These are phyloP conservation scores for Colletotrichum falcatum DNA, from an alignment of 2,329 filamentous ascomycete genomes.

Conservation along the genomic window DNA sequence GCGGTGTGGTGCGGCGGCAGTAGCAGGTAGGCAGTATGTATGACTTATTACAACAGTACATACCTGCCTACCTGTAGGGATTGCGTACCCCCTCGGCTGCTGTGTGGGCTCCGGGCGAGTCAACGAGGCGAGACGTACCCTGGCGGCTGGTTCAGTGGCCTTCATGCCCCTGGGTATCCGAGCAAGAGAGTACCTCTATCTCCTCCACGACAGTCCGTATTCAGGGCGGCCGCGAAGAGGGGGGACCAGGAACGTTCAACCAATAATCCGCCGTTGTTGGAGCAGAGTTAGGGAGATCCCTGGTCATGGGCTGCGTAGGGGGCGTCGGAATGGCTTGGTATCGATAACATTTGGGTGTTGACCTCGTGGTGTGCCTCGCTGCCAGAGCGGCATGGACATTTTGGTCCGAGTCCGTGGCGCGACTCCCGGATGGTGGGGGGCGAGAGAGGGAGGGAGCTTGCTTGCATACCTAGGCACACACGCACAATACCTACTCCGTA, in stretches of 20 bases:
- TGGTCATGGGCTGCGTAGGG: constrained; percentile 18
- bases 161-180: constrained; percentile 3
- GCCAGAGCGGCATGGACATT: constrained; percentile 25
- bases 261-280: constrained; percentile 12
- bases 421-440: constrained; percentile 8
- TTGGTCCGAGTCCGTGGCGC: constrained; percentile 31
- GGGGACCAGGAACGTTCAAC: constrained; percentile 5
- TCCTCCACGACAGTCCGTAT: constrained; percentile 1
- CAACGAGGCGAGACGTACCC: constrained; percentile 14
- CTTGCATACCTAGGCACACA: no score
- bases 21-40: not conserved
- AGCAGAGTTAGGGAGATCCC: constrained; percentile 14
- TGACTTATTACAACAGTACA: constrained; percentile 15
- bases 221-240: constrained; percentile 20
- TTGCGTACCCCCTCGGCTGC: not conserved
- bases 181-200: constrained; percentile 13
- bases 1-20: not conserved
- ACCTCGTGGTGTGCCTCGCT: constrained; percentile 30
- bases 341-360: constrained; percentile 10
- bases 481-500: no score
- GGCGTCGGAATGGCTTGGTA: constrained; percentile 16
- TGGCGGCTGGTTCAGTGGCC: constrained; percentile 1
- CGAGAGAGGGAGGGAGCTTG: not conserved
- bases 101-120: not conserved
- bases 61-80: not conserved